A percentile compares a stretch with the other conserved stretches of the same genome.
phyloP scores from a whole-genome alignment of 148 eudicot genomes.

The Heliamphora exappendiculata region DNA sequence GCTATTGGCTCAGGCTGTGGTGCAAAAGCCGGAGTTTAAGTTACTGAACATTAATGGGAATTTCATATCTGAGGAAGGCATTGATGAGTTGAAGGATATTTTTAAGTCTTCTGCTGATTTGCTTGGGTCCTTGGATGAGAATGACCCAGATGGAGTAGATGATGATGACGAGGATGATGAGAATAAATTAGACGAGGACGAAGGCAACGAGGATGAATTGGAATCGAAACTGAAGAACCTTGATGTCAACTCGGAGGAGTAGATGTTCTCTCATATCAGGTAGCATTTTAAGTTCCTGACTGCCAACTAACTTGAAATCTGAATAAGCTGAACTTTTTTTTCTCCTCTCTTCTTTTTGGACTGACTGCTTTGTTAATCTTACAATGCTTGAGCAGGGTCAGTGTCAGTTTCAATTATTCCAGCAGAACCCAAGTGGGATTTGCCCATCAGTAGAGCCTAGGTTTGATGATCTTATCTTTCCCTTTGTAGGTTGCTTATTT shows the following conservation, averaged over 20 bases:
- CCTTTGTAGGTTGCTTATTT: neutral
- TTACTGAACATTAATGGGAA: conserved; percentile 46
- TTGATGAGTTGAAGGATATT: conserved; percentile 41
- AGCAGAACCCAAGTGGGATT: neutral
- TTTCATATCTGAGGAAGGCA: conserved; percentile 47
- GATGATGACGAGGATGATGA: conserved; percentile 17
- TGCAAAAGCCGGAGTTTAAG: conserved; percentile 36
- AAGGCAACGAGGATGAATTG: conserved; percentile 25
- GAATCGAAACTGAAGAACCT: conserved; percentile 46
- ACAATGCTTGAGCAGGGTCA: conserved; percentile 8
- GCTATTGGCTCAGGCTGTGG: conserved; percentile 34
- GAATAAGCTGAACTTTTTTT: neutral
- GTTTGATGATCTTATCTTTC: neutral
- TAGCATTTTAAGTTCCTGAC: neutral
- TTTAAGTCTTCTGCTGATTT: conserved; percentile 34
- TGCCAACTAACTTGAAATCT: neutral
- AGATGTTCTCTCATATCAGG: conserved; percentile 5
- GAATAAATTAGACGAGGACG: conserved; percentile 26
- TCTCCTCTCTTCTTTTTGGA: neutral
- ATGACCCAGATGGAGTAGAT: conserved; percentile 46
- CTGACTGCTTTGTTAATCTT: neutral
- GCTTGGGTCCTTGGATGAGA: conserved; percentile 55
- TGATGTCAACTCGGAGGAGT: conserved; percentile 30
- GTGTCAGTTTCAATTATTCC: neutral
- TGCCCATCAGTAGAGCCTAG: neutral